These are phyloP conservation scores for Albugo laibachii DNA, from an alignment of 352 stramenopile genomes.

Conservation along the genomic window DNA sequence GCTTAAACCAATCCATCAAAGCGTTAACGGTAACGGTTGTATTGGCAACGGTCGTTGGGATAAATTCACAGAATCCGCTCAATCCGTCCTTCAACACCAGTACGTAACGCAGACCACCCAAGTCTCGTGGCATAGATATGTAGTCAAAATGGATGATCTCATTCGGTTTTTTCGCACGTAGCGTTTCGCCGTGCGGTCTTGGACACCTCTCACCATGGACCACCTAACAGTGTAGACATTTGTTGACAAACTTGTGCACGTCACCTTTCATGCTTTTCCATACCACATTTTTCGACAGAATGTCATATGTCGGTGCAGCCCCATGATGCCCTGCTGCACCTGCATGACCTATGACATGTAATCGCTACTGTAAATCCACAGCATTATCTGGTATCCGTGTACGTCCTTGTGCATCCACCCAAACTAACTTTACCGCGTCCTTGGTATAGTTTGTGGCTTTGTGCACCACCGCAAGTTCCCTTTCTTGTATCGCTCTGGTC, in stretches of 20 bases:
- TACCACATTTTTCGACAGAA: conserved; percentile 3
- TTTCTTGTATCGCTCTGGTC: neutral
- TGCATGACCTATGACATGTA: conserved; percentile 10
- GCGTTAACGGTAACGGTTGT: no score
- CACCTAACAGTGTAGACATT: neutral
- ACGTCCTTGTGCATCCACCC: neutral
- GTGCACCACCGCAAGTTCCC: no score
- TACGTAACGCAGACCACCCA: no score
- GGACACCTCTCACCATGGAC: conserved; percentile 3
- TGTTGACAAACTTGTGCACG: conserved; percentile 4
- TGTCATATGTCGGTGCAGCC: conserved; percentile 3
- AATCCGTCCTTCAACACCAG: no score
- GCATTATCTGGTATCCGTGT: conserved; percentile 11
- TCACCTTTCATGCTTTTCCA: conserved; percentile 6
- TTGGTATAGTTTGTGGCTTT: neutral
- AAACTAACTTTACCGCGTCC: neutral
- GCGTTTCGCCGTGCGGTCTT: conserved; percentile 6
- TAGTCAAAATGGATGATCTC: no score
- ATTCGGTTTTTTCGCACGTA: conserved; percentile 13
- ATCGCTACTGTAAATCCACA: conserved; percentile 5
- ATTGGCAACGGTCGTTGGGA: no score
- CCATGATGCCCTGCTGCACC: conserved; percentile 9
- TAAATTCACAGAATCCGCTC: no score
- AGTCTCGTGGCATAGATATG: no score
- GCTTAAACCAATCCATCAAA: no score